Conservation (phyloP, 192 early-diverging fungal genomes). For the Coemansia sp. region DNA sequence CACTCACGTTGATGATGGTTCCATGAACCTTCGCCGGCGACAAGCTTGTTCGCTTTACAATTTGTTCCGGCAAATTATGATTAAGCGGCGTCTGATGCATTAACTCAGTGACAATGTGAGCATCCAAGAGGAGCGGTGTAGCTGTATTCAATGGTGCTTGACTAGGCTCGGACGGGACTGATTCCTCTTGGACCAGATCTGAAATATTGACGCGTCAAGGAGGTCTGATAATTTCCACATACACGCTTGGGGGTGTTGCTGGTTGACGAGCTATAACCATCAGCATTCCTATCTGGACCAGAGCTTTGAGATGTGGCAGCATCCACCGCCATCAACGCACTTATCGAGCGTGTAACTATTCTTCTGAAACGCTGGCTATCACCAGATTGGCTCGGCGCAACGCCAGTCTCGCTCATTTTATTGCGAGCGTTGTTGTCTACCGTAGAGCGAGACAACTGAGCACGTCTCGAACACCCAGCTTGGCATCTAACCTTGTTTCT, state of each 20-base stretch:
- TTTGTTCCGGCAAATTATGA: background rate
- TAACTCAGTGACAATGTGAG: background rate
- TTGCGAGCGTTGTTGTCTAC: background rate
- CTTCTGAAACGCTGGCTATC: background rate
- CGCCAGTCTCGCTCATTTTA: background rate
- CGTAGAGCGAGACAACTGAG: too few species aligned
- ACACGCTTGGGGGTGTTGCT: background rate
- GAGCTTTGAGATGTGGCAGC: too few species aligned
- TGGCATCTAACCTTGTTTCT: too few species aligned
- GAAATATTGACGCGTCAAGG: background rate
- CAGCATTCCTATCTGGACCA: background rate
- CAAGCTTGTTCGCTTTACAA: background rate
- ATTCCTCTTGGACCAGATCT: background rate
- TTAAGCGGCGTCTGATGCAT: background rate
- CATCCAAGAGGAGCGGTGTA: background rate
- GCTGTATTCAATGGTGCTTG: background rate
- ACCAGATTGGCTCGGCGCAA: background rate
- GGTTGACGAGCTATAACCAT: background rate
- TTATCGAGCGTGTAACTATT: background rate
- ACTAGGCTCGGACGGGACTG: background rate
- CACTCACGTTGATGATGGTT: background rate
- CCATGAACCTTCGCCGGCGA: slow-evolving; percentile 10
- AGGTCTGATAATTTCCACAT: background rate
- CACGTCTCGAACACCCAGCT: too few species aligned
- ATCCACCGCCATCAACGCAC: too few species aligned